Evolutionary conservation across 108 stramenopile species (phyloP).

Genomic region (Cyclostephanos invisitatus): DNA sequence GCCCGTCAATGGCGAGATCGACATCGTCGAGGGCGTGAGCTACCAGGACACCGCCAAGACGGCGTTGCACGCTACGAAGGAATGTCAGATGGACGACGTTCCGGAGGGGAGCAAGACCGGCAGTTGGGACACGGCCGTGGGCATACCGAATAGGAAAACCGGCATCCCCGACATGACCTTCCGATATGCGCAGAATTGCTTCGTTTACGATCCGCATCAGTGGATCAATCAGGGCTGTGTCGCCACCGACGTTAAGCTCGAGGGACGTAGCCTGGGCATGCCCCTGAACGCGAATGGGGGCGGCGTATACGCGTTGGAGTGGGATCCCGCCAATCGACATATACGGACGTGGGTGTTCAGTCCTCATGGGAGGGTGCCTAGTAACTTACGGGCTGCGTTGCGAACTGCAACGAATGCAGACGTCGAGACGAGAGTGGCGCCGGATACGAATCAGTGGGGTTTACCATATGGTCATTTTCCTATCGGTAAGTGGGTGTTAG

Average conservation of each 20-base stretch:
- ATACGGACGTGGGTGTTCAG: slow-evolving; percentile 88
- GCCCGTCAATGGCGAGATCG: slow-evolving; percentile 89
- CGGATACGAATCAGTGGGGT: slow-evolving; percentile 82
- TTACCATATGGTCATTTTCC: slow-evolving; percentile 88
- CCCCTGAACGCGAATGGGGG: slow-evolving; percentile 86
- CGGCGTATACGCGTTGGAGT: slow-evolving; percentile 86
- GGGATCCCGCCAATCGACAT: slow-evolving; percentile 83
- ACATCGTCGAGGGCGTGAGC: slow-evolving; percentile 90
- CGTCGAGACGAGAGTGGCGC: slow-evolving; percentile 58
- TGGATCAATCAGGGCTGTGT: slow-evolving; percentile 95
- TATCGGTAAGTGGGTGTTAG: slow-evolving; percentile 45
- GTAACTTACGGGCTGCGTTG: slow-evolving; percentile 71
- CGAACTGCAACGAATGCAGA: slow-evolving; percentile 61
- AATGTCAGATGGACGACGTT: slow-evolving; percentile 55
- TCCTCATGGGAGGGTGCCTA: slow-evolving; percentile 71
- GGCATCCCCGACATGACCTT: slow-evolving; percentile 65
- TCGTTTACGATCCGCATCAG: slow-evolving; percentile 87
- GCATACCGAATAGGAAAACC: slow-evolving; percentile 80
- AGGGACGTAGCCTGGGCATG: slow-evolving; percentile 66
- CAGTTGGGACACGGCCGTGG: slow-evolving; percentile 83
- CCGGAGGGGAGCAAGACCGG: slow-evolving; percentile 75
- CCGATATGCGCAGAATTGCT: slow-evolving; percentile 74
- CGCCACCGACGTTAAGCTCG: slow-evolving; percentile 55
- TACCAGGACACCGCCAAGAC: slow-evolving; percentile 80
- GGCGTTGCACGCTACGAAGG: slow-evolving; percentile 70